Evolutionary conservation across 768 basidiomycete species (phyloP), one percentile per base, ranked within the genome.

Genomic region (Brasilioporus rufonigricans): DNA sequence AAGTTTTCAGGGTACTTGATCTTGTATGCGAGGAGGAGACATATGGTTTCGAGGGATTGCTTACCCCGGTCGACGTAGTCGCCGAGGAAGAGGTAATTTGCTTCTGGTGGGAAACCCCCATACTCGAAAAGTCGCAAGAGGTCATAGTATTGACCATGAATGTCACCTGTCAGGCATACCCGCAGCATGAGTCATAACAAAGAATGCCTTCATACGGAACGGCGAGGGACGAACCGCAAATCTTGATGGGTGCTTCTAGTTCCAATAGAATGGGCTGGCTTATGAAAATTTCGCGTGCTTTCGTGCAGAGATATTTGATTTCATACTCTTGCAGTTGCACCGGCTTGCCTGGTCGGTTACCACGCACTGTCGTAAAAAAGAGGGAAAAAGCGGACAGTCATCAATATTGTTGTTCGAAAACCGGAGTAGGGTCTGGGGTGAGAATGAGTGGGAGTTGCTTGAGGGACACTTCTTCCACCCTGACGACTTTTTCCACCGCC

Each of bases 1-100:
- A 99, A 99, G 81, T 99, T 99, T 84, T 99, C 96, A 49, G 96
- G 96, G 80, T 98, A 99, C 82, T 98, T 99, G 82, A 96, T 96
- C 84, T 99, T 99, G 89, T 99, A 99, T 44, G 96, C 95, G 62
- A 99, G 86, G 56, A 99, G 82, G 44, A 99, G 86, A 72, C 96
- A 98, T 72, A 99, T 99, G n/a, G 96, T 99, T 78, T 99, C 96
- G 66, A 99, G 83, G 44, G 91, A 93, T 74, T 99, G 96, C 75
- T 99, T 99, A 65, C 96, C 96, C 72, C 96, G 88, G 77, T 99
- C 96, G 68, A 99, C 96, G 70, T 99, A 99, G 77, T 99, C 96
- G 59, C 96, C 96, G 50, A 99, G 86, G 84, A 99, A 99, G 63
- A 99, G 89, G 77, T 99, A 99, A 77, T 99, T 99, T 56, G 96